Percentiles rank a stretch among this genome's conserved stretches.
Evolutionary conservation across 179 eudicot genomes (phyloP).

Genomic region (Corrigiola litoralis): DNA sequence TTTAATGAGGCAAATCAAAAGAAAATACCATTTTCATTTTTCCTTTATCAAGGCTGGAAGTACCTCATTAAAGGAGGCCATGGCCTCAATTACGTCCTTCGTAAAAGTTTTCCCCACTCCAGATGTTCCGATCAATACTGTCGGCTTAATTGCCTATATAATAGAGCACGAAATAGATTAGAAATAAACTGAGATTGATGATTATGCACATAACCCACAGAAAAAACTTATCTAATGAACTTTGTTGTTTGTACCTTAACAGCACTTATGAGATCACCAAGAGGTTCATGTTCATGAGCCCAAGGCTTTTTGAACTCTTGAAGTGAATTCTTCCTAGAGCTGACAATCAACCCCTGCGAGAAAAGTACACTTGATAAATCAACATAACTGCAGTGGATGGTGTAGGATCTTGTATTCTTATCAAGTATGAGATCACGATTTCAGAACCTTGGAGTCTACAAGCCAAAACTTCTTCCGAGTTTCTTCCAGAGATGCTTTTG

Average conservation of each 20-base stretch:
- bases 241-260: conserved; percentile 51
- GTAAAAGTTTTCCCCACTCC: conserved; percentile 85
- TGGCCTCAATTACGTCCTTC: conserved; percentile 71
- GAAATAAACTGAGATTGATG: not conserved
- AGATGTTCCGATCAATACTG: conserved; percentile 81
- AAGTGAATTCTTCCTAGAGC: conserved; percentile 65
- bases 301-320: conserved; percentile 87
- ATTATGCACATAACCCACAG: not conserved
- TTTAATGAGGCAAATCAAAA: too few species aligned
- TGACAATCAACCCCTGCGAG: conserved; percentile 60
- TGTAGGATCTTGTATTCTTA: not conserved
- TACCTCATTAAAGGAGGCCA: conserved; percentile 78
- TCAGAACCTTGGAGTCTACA: conserved; percentile 66
- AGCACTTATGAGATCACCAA: conserved; percentile 55
- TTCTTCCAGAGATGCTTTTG: conserved; percentile 46
- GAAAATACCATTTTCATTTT: too few species aligned
- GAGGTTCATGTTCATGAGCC: conserved; percentile 90
- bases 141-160: conserved; percentile 64
- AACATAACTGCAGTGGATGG: not conserved
- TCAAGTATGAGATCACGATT: not conserved
- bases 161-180: not conserved
- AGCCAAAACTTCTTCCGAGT: conserved; percentile 77
- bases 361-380: not conserved
- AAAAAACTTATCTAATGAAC: not conserved
- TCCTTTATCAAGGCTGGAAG: too few species aligned